Base-by-base conservation (phyloP, 2,329 filamentous ascomycete genomes). In the Byssoonygena ceratinophila region DNA sequence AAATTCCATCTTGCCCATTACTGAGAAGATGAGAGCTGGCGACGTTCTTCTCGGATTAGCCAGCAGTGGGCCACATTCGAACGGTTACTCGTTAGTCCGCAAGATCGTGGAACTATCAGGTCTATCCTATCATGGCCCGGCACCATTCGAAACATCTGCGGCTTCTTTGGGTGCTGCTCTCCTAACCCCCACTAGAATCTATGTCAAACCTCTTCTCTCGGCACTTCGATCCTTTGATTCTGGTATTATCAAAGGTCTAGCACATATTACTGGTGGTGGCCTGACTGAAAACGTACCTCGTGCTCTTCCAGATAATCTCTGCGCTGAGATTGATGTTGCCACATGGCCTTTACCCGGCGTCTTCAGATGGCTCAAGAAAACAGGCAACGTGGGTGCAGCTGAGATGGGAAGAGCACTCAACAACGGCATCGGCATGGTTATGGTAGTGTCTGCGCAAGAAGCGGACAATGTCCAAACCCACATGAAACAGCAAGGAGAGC, bases 381-480 rank as follows among this genome's bases (percentile, higher is more conserved):
- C 73, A 9, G 80, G 80, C 43, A 84, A 85, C 55, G 82, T 97
- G 29, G 79, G 77, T 50, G 76, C 83, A 1, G 65, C 74, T 8
- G 92, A 98, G 73, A 94, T 97, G 79, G 88, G 84, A 48, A 78
- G 89, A 54, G 92, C 89, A 1, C 97, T 95, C 78, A 98, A 98
- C 74, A 89, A 85, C 6, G 92, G 92, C 47, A 74, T 98, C 41
- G 92, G 92, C 44, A 97, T 98, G 90, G 86, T 96, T 4, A 75
- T 90, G 27, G 88, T 89, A 4, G 87, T 96, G 2, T 79, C 78
- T 25, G 73, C 78, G 52, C 76, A 73, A 31, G 78, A 85, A 59
- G 86, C 76, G 1, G 76, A 79, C 4, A 73, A 76, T 34, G 82
- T 87, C 1, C 74, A 74, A 18, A 68, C 74, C 49, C 72, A 79